Percentiles rank a stretch among this genome's conserved stretches.
Evolutionary conservation across 306 rosid genomes (phyloP).

Genomic region (Arachis stenosperma): DNA sequence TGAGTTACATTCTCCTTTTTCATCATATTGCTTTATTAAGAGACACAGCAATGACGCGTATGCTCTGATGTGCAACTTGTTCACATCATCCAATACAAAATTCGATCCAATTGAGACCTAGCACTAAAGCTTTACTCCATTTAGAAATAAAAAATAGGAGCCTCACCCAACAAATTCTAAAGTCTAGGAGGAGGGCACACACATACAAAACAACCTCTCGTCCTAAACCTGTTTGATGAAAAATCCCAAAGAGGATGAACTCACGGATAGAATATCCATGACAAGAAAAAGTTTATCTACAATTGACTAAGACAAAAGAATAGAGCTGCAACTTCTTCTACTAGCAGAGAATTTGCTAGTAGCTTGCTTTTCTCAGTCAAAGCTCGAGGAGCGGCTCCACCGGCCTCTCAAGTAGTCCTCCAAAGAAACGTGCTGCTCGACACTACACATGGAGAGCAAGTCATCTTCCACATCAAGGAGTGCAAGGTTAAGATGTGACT

Average conservation of each 20-base stretch:
- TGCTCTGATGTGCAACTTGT: conserved; percentile 39
- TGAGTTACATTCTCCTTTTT: too few relatives aligned
- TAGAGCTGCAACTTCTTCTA: conserved; percentile 17
- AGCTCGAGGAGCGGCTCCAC: conserved; percentile 96
- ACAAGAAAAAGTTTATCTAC: conserved; percentile 49
- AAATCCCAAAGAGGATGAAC: conserved; percentile 25
- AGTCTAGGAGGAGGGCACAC: conserved; percentile 80
- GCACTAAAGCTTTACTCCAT: conserved; percentile 30
- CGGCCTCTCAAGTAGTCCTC: conserved; percentile 89
- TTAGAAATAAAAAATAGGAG: background rate
- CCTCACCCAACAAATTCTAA: background rate
- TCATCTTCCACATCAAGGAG: conserved; percentile 93
- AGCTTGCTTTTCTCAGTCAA: conserved; percentile 58
- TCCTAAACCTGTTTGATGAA: conserved; percentile 62
- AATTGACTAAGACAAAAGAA: conserved; percentile 42
- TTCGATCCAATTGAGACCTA: conserved; percentile 48
- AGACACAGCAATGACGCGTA: too few relatives aligned
- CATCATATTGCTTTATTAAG: background rate
- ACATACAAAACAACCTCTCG: conserved; percentile 93
- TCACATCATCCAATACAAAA: conserved; percentile 41
- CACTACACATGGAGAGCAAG: conserved; percentile 84
- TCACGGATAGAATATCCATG: conserved; percentile 26
- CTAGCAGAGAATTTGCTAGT: conserved; percentile 34
- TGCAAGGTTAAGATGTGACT: conserved; percentile 88
- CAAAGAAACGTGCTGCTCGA: conserved; percentile 68